Evolutionary conservation across 1,139 yeast genomes (phyloP), one percentile per base, ranked within the genome.

Genomic region (Hanseniaspora uvarum): DNA sequence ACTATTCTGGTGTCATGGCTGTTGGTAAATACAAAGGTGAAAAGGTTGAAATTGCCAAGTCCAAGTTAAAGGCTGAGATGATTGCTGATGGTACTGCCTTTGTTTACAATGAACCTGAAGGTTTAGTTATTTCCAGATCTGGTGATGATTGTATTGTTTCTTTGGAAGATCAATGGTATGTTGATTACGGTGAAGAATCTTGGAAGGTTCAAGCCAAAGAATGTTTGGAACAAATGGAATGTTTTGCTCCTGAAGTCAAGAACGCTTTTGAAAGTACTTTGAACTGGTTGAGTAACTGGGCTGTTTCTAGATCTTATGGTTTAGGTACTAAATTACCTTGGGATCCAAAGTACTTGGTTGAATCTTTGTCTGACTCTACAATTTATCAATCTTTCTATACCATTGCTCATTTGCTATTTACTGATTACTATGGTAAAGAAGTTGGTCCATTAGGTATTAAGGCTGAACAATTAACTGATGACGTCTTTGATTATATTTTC

Each of bases 211-310:
- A 80, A 68, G 94, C 97, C 55, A 74, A 83, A 59, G 94, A 85
- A 62, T 85, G 95, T 68, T 77, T 94, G 61, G 76, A 74, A 46
- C 67, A 70, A 60, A 82, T 94, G 94, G 79, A 86, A 69, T 79
- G 94, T 21, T 92, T 78, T 73, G 76, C 83, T 53, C 75, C 82
- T 56, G 98, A 92, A 73, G 86, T 95, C 53, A 79, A 86, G 67
- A 81, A 92, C 65, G 96, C 94, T 7, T 89, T 92, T 65, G 96
- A 89, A 71, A 92, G 89, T 70, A 95, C 86, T 56, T 76, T 94
- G 62, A 94, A 84, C 61, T 94, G 99, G 99, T 80, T 94, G 67
- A 86, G 85, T 73, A 89, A 88, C 73, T 94, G 99, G 99, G 98
- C 99, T 53, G 86, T 94, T 58, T 86, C 95, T 57, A 86, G 98